Conservation (phyloP, 495 filamentous ascomycete species). For the Penicillium flavigenum region DNA sequence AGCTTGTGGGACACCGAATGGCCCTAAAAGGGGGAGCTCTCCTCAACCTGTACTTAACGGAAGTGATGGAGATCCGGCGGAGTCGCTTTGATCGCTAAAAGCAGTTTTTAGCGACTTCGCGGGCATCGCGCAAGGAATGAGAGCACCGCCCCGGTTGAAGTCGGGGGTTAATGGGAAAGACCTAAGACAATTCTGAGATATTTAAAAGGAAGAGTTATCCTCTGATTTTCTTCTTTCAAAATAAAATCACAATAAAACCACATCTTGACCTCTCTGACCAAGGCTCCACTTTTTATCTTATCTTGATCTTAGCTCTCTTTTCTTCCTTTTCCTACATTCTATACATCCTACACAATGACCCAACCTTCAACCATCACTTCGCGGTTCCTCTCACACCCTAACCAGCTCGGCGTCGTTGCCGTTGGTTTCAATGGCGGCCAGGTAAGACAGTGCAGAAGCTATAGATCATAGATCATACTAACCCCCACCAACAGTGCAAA, state of each 20-base stretch:
- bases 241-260: not conserved
- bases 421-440: conserved; percentile 98
- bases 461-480: conserved; percentile 14
- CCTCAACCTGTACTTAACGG: conserved; percentile 55
- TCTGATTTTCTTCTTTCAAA: conserved; percentile 1
- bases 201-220: not conserved
- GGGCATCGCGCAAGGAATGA: conserved; percentile 20
- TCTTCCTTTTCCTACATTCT: not conserved
- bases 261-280: conserved; percentile 15
- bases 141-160: conserved; percentile 16
- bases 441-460: conserved; percentile 50
- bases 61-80: conserved; percentile 39
- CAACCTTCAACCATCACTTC: conserved; percentile 71
- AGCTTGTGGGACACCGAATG: conserved; percentile 22
- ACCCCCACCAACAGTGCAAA: conserved; percentile 63
- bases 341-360: conserved; percentile 47
- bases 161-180: conserved; percentile 8
- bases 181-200: conserved; percentile 4
- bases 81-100: conserved; percentile 47
- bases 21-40: conserved; percentile 41
- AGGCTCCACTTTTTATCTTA: conserved; percentile 31
- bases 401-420: conserved; percentile 86
- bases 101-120: conserved; percentile 49
- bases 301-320: conserved; percentile 12
- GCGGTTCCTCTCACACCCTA: conserved; percentile 74